Base-by-base conservation (phyloP, 2,329 filamentous ascomycete genomes). In the Alternaria incomplexa region DNA sequence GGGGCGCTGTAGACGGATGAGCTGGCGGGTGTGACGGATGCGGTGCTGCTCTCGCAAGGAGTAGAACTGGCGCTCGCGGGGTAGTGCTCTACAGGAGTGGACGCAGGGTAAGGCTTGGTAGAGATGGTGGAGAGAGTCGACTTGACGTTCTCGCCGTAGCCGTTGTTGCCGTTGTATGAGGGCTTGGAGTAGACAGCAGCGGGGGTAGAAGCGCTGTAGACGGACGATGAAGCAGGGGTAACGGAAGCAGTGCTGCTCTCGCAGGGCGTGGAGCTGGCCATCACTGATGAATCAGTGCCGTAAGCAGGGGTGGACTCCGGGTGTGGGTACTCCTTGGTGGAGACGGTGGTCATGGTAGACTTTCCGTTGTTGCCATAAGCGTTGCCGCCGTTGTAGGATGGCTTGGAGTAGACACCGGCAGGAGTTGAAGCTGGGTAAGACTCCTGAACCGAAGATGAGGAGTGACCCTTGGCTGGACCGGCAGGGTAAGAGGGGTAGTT, bases 171-270 rank as follows among this genome's bases (percentile, higher is more conserved):
- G n/a, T 56, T 22, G 43, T 62, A 40, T 11, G 46, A 58, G 9
- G 53, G 58, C 58, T 61, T 61, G 26, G 59, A 52, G 47, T 58
- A 52, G 1, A 45, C 54, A 13, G 46, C 54, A 53, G 30, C 46
- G 10, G 59, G 54, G 11, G 55, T 53, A 2, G 59, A 58, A 22
- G 26, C 47, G 26, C 47, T 51, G 47, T 51, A 51, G 11, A 22
- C 30, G 26, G 47, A 51, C 8, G 47, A 51, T 40, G 36, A 40
- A 40, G 36, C 36, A 40, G 36, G 36, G 15, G 36, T 40, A 40
- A 40, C 36, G 15, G 36, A 40, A 40, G 36, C 36, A 40, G 36
- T 40, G 36, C 36, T 40, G 36, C 36, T 40, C 36, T 40, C 26
- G 28, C 47, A 51, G 17, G 8, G 30, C 2, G 26, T 32, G 12